phyloP scores from a whole-genome alignment of 2,329 filamentous ascomycete genomes.

The Epichloe festucae region DNA sequence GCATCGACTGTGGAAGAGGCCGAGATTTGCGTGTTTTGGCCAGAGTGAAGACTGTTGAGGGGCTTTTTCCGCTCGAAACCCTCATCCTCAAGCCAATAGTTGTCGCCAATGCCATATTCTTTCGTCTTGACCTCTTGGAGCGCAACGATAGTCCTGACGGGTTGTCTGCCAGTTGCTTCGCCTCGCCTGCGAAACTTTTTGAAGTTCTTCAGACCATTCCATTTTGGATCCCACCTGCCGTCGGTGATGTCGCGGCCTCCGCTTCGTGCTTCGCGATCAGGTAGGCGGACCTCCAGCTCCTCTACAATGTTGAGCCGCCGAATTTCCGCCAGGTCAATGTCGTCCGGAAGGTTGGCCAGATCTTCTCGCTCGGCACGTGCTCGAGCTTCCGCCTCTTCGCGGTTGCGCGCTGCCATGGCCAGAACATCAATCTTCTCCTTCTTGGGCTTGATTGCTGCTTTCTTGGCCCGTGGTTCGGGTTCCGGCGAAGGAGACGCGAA shows the following conservation, averaged over 20 bases:
- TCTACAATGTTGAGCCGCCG: slow-evolving; percentile 65
- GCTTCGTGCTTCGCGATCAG: slow-evolving; percentile 16
- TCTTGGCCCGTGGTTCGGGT: slow-evolving; percentile 10
- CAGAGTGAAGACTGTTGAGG: neutral
- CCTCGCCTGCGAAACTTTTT: slow-evolving; percentile 67
- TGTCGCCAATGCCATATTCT: slow-evolving; percentile 60
- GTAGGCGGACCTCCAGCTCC: slow-evolving; percentile 50
- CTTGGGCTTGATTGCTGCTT: slow-evolving; percentile 27
- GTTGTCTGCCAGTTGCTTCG: slow-evolving; percentile 28
- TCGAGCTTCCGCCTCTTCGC: slow-evolving; percentile 54
- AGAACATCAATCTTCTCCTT: slow-evolving; percentile 54
- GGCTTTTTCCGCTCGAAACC: slow-evolving; percentile 17
- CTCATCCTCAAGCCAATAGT: slow-evolving; percentile 58
- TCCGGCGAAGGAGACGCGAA: slow-evolving; percentile 20
- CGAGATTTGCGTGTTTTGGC: neutral
- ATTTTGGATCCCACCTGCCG: slow-evolving; percentile 68
- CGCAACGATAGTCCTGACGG: slow-evolving; percentile 48
- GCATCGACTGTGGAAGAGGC: neutral
- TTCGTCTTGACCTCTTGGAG: slow-evolving; percentile 60
- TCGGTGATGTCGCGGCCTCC: slow-evolving; percentile 38
- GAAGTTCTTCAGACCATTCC: slow-evolving; percentile 95
- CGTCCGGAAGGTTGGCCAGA: slow-evolving; percentile 38
- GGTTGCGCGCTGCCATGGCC: slow-evolving; percentile 47
- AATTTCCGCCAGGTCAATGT: slow-evolving; percentile 61
- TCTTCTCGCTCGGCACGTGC: slow-evolving; percentile 41